These are phyloP conservation scores for Globisporangium solare DNA, from an alignment of 352 stramenopile genomes.

Conservation along the genomic window DNA sequence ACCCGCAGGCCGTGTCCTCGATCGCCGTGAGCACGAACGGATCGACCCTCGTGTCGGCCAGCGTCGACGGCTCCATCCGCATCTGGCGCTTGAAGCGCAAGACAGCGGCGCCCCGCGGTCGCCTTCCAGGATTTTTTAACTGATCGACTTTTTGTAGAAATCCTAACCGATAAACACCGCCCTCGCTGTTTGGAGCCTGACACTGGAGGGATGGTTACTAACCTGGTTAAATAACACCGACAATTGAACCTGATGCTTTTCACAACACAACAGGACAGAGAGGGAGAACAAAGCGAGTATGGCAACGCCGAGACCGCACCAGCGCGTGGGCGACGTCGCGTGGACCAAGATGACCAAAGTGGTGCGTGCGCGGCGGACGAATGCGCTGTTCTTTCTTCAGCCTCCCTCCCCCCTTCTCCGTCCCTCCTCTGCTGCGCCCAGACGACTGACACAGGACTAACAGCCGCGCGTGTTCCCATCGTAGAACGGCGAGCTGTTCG, in stretches of 20 bases:
- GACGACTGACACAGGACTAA: too few relatives aligned
- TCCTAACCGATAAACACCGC: too few relatives aligned
- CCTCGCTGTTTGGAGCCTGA: too few relatives aligned
- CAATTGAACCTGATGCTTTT: too few relatives aligned
- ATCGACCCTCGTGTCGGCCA: conserved; percentile 47
- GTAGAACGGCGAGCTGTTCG: conserved; percentile 97
- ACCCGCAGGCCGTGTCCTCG: conserved; percentile 56
- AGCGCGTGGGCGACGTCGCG: conserved; percentile 72
- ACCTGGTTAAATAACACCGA: too few relatives aligned
- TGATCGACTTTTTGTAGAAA: conserved; percentile 14
- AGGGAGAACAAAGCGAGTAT: conserved; percentile 20
- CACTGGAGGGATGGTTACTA: too few relatives aligned
- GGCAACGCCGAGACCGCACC: conserved; percentile 50
- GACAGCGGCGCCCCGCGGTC: conserved; percentile 27
- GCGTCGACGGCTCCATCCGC: conserved; percentile 62
- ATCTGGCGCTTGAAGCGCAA: conserved; percentile 78
- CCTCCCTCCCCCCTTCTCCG: background rate
- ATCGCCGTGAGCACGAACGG: conserved; percentile 61
- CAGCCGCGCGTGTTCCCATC: background rate
- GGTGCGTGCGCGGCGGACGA: conserved; percentile 22
- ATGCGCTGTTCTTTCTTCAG: background rate
- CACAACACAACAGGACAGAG: too few relatives aligned
- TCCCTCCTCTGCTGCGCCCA: background rate
- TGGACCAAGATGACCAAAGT: conserved; percentile 95
- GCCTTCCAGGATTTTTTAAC: conserved; percentile 52